A percentile compares a stretch with the other conserved stretches of the same genome.
These are phyloP conservation scores for Rhododendron griersonianum DNA, from an alignment of 148 eudicot genomes.

Conservation along the genomic window DNA sequence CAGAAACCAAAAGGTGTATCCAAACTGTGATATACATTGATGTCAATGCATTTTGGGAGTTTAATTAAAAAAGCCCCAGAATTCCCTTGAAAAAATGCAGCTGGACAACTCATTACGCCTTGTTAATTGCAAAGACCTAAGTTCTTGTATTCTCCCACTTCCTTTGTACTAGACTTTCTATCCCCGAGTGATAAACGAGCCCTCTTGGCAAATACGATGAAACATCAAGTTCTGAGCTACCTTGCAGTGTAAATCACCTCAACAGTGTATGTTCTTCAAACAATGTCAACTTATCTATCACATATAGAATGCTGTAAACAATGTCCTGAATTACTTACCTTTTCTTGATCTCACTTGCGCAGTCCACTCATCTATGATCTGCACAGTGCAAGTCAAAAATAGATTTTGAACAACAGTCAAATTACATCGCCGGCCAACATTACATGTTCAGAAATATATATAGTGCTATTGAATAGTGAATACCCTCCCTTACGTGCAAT, in stretches of 20 bases:
- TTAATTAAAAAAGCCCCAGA: not conserved
- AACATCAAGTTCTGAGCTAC: not conserved
- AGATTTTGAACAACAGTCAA: not conserved
- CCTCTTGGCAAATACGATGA: not conserved
- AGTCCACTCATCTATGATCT: slow-evolving; percentile 82
- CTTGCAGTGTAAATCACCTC: not conserved
- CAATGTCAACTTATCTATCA: not conserved
- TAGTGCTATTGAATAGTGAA: not conserved
- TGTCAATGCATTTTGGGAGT: not conserved
- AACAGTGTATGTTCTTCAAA: not conserved
- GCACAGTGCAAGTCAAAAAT: slow-evolving; percentile 18
- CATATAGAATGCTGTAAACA: not conserved
- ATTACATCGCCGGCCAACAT: not conserved
- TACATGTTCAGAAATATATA: not conserved
- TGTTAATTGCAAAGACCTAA: not conserved
- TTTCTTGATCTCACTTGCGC: slow-evolving; percentile 51
- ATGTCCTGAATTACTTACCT: slow-evolving; percentile 28
- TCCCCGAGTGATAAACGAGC: not conserved
- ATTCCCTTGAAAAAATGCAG: not conserved
- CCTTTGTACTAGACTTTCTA: not conserved
- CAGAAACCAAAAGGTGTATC: not conserved
- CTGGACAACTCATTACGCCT: not conserved
- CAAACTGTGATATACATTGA: not conserved
- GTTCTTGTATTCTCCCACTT: not conserved
- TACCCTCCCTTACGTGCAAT: not conserved